A percentile compares a stretch with the other conserved stretches of the same genome.
Evolutionary conservation across 371 early-diverging fungal genomes (phyloP).

Genomic region (Mucor plumbeus): DNA sequence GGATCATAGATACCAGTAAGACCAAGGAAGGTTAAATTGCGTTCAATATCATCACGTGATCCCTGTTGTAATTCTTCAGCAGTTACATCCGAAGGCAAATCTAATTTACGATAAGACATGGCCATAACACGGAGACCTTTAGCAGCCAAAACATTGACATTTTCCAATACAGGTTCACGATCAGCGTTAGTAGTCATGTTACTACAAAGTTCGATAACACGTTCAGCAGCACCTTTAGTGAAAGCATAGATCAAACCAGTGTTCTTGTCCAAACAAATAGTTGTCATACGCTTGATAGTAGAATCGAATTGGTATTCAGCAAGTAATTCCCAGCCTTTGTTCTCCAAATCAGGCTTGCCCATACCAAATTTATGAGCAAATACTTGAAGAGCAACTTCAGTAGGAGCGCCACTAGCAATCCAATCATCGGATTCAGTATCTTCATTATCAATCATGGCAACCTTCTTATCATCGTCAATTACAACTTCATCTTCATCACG

Average conservation of each 20-base stretch:
- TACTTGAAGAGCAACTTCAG: constrained; percentile 78
- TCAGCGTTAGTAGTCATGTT: constrained; percentile 34
- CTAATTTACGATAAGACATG: constrained; percentile 61
- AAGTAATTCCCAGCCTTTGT: constrained; percentile 62
- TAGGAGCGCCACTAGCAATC: constrained; percentile 66
- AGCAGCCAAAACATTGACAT: constrained; percentile 33
- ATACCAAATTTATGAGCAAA: constrained; percentile 70
- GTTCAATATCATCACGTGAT: constrained; percentile 65
- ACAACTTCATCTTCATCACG: constrained; percentile 11
- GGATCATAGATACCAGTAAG: constrained; percentile 93
- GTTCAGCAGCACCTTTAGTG: constrained; percentile 79
- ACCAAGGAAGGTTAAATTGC: constrained; percentile 79
- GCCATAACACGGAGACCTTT: constrained; percentile 66
- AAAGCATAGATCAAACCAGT: constrained; percentile 31
- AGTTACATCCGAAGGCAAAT: constrained; percentile 30
- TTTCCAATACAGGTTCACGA: constrained; percentile 17
- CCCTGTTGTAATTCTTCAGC: constrained; percentile 40
- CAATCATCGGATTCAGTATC: constrained; percentile 56
- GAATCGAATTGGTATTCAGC: constrained; percentile 78
- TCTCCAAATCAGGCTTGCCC: constrained; percentile 60
- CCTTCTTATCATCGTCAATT: constrained; percentile 17
- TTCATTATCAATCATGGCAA: background rate
- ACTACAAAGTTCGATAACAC: constrained; percentile 64
- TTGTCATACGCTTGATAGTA: constrained; percentile 85
- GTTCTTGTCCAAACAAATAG: constrained; percentile 34